These are phyloP conservation scores for Curvularia verruculosa DNA, from an alignment of 2,329 filamentous ascomycete species.

Conservation along the genomic window DNA sequence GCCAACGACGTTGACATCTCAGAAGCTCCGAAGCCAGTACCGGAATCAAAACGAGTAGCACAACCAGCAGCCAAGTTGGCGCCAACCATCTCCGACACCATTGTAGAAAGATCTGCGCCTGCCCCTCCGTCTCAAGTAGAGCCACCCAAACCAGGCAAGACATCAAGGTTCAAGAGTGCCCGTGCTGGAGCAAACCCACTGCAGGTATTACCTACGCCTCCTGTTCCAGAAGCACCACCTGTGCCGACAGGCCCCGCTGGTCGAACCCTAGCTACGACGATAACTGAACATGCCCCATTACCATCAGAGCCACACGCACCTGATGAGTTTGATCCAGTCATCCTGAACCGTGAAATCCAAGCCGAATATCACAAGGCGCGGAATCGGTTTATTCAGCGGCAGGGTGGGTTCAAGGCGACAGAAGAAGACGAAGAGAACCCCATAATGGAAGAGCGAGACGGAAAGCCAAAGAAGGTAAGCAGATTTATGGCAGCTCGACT, in stretches of 20 bases:
- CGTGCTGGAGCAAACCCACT: slow-evolving; percentile 29
- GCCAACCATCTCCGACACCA: slow-evolving; percentile 42
- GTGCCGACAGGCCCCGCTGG: slow-evolving; percentile 51
- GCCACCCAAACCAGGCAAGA: slow-evolving; percentile 39
- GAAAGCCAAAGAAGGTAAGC: slow-evolving; percentile 66
- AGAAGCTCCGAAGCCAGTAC: slow-evolving; percentile 42
- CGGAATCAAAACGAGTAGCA: slow-evolving; percentile 22
- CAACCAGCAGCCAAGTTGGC: slow-evolving; percentile 11
- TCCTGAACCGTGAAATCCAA: slow-evolving; percentile 78
- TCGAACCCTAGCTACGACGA: slow-evolving; percentile 63
- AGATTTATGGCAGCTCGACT: slow-evolving; percentile 75
- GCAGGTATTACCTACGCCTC: slow-evolving; percentile 29
- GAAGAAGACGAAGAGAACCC: slow-evolving; percentile 70
- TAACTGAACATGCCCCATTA: slow-evolving; percentile 59
- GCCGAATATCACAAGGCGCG: slow-evolving; percentile 82
- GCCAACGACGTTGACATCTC: slow-evolving; percentile 76
- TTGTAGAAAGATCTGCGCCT: slow-evolving; percentile 41
- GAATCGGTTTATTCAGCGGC: slow-evolving; percentile 79
- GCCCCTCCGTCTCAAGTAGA: slow-evolving; percentile 18
- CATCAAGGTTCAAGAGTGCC: slow-evolving; percentile 52
- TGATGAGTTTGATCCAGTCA: slow-evolving; percentile 67
- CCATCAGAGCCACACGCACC: slow-evolving; percentile 48
- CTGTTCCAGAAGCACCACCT: slow-evolving; percentile 34
- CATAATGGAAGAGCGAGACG: slow-evolving; percentile 70
- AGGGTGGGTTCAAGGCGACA: slow-evolving; percentile 76